phyloP scores from a whole-genome alignment of 441 rosid genomes.

The Pelargonium cotyledonis region DNA sequence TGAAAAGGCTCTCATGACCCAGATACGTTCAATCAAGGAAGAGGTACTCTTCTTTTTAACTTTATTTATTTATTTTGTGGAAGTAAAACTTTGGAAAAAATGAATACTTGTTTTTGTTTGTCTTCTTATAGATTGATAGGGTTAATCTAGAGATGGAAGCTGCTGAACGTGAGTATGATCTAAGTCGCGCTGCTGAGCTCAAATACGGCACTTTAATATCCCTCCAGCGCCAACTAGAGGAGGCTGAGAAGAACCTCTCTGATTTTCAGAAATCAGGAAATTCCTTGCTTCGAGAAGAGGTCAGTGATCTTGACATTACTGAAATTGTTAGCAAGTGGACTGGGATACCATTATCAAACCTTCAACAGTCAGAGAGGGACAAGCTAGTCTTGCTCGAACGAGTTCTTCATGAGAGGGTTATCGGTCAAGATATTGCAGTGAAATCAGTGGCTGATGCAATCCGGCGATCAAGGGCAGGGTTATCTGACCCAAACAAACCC shows the following conservation, averaged over 20 bases:
- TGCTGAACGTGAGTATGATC: slow-evolving; percentile 96
- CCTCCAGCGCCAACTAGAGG: slow-evolving; percentile 69
- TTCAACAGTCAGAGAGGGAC: slow-evolving; percentile 85
- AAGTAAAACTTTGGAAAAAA: background rate
- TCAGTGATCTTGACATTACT: slow-evolving; percentile 71
- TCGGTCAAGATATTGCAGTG: slow-evolving; percentile 99
- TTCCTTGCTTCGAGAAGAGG: slow-evolving; percentile 77
- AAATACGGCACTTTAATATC: slow-evolving; percentile 89
- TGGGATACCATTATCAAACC: slow-evolving; percentile 96
- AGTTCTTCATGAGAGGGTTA: slow-evolving; percentile 78
- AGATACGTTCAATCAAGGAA: slow-evolving; percentile 84
- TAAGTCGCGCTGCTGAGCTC: slow-evolving; percentile 96
- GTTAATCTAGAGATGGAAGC: slow-evolving; percentile 95
- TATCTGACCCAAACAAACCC: slow-evolving; percentile 88
- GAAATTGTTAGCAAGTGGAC: slow-evolving; percentile 97
- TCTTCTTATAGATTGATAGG: slow-evolving; percentile 65
- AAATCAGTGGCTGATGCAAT: slow-evolving; percentile 89
- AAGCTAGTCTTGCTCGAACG: slow-evolving; percentile 93
- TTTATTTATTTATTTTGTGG: background rate
- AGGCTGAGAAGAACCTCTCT: slow-evolving; percentile 79
- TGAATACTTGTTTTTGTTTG: background rate
- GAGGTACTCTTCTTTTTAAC: slow-evolving; percentile 41
- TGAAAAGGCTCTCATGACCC: slow-evolving; percentile 87
- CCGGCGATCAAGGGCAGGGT: slow-evolving; percentile 95
- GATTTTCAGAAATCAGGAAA: slow-evolving; percentile 85